Conservation (phyloP, 2,329 filamentous ascomycete species). For the Anthostomella pinea region DNA sequence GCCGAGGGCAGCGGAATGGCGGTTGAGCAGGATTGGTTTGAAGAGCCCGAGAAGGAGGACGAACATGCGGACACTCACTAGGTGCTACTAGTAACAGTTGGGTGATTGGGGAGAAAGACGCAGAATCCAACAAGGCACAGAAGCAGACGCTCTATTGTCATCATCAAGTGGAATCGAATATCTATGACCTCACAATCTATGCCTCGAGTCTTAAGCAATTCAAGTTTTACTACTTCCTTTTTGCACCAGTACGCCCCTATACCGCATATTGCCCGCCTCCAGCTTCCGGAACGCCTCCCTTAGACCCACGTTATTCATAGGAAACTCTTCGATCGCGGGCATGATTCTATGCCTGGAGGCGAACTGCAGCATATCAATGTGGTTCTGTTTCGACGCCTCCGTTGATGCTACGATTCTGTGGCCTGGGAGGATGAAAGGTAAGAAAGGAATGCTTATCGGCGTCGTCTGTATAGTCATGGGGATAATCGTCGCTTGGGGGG, state of each 20-base stretch:
- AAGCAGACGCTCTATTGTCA: no score
- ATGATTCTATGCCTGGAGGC: constrained; percentile 13
- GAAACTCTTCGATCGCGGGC: constrained; percentile 15
- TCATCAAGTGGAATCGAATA: no score
- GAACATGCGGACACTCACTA: no score
- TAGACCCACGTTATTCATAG: constrained; percentile 14
- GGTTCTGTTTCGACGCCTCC: constrained; percentile 15
- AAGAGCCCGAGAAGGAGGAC: no score
- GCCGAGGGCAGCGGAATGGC: no score
- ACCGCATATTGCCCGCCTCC: constrained; percentile 15
- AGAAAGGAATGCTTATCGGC: constrained; percentile 1
- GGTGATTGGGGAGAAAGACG: no score
- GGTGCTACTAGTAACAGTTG: no score
- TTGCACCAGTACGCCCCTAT: constrained; percentile 12
- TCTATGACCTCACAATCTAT: background rate
- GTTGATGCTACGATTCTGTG: constrained; percentile 7
- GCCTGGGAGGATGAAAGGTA: constrained; percentile 3
- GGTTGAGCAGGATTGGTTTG: no score
- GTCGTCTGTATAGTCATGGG: constrained; percentile 5
- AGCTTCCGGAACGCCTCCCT: constrained; percentile 11
- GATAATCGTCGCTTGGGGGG: constrained; percentile 1
- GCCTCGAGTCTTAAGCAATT: background rate
- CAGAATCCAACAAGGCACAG: no score
- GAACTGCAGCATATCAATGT: constrained; percentile 13
- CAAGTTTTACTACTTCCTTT: constrained; percentile 1